Conservation (phyloP, 1,139 yeast genomes). For the Pichia sp. region DNA sequence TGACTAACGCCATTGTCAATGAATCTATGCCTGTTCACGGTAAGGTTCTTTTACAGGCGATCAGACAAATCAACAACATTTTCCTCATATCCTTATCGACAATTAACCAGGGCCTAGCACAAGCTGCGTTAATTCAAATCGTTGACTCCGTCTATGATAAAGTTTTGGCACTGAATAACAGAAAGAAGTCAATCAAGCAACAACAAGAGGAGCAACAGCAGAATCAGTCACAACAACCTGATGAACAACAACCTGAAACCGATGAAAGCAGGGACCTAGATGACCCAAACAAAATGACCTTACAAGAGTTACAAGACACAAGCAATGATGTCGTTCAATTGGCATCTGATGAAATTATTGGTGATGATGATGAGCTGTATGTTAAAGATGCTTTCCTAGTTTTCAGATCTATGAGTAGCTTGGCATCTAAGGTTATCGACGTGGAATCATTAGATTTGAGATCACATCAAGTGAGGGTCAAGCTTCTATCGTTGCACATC, state of each 20-base stretch:
- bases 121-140: slow-evolving; percentile 89
- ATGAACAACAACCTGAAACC: no score
- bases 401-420: slow-evolving; percentile 89
- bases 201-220: neutral
- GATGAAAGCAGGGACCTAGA: neutral
- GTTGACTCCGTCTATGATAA: slow-evolving; percentile 80
- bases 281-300: slow-evolving; percentile 34
- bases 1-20: slow-evolving; percentile 78
- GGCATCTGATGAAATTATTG: slow-evolving; percentile 40
- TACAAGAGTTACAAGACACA: slow-evolving; percentile 30
- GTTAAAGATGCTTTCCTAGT: slow-evolving; percentile 90
- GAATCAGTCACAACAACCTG: no score
- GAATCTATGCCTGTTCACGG: slow-evolving; percentile 88
- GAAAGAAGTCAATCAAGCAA: neutral
- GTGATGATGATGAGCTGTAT: slow-evolving; percentile 56
- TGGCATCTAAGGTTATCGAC: slow-evolving; percentile 77
- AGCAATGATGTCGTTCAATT: slow-evolving; percentile 57
- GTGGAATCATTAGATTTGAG: slow-evolving; percentile 73
- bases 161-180: slow-evolving; percentile 33
- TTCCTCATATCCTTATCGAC: slow-evolving; percentile 78
- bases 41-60: slow-evolving; percentile 78
- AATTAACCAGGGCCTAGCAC: slow-evolving; percentile 88
- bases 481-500: slow-evolving; percentile 78
- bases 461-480: slow-evolving; percentile 88
- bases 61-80: slow-evolving; percentile 88